These are phyloP conservation scores for Russula earlei DNA, from an alignment of 768 basidiomycete genomes.

Conservation along the genomic window DNA sequence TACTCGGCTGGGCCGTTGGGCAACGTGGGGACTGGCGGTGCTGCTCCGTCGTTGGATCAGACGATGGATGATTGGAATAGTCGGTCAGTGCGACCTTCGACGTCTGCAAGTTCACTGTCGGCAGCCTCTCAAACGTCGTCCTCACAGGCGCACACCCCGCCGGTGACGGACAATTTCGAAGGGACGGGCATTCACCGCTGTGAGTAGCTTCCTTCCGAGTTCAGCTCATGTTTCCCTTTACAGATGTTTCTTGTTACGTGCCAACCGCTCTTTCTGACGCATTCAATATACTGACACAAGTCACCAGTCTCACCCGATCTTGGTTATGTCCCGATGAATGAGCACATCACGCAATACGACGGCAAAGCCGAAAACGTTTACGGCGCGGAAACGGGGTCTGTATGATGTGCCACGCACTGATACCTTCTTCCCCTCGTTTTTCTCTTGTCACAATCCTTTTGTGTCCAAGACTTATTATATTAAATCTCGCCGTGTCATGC, in stretches of 20 bases:
- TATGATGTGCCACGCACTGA: slow-evolving; percentile 12
- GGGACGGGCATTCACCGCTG: slow-evolving; percentile 78
- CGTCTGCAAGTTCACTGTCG: slow-evolving; percentile 66
- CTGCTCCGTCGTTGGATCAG: slow-evolving; percentile 23
- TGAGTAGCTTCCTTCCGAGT: slow-evolving; percentile 37
- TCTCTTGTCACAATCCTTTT: slow-evolving; percentile 13
- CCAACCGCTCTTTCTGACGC: slow-evolving; percentile 8
- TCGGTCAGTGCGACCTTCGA: slow-evolving; percentile 60
- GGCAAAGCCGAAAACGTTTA: slow-evolving; percentile 19
- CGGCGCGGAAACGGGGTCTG: slow-evolving; percentile 16
- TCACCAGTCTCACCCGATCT: slow-evolving; percentile 73
- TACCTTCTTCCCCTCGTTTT: slow-evolving; percentile 11
- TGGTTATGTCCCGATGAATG: slow-evolving; percentile 75
- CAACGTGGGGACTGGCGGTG: slow-evolving; percentile 18
- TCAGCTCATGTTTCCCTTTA: not conserved
- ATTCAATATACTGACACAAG: slow-evolving; percentile 26
- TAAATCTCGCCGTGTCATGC: slow-evolving; percentile 16
- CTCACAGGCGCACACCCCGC: slow-evolving; percentile 75
- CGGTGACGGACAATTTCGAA: slow-evolving; percentile 52
- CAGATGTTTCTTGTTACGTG: slow-evolving; percentile 3
- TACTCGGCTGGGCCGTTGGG: slow-evolving; percentile 52
- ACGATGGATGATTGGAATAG: slow-evolving; percentile 23
- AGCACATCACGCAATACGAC: slow-evolving; percentile 33
- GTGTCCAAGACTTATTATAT: slow-evolving; percentile 14
- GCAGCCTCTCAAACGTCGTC: slow-evolving; percentile 70